These are phyloP conservation scores for Globisporangium mamillatum DNA, from an alignment of 352 stramenopile genomes.

Conservation along the genomic window DNA sequence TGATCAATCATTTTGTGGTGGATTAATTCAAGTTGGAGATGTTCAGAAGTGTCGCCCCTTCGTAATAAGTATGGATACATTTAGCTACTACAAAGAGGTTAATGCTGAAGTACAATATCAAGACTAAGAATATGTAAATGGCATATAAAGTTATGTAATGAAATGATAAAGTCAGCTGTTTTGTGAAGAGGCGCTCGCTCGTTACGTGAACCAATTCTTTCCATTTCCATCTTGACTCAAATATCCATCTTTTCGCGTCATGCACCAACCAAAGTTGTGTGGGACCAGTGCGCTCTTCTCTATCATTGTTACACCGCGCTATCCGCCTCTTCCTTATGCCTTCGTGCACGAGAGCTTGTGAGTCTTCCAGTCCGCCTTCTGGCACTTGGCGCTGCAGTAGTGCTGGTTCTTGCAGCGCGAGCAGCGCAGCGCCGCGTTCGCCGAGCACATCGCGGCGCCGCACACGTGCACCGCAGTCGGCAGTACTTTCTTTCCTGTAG, in stretches of 20 bases:
- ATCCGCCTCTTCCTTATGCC: conserved; percentile 1
- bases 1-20: neutral
- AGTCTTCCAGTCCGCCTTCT: conserved; percentile 81
- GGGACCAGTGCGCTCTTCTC: neutral
- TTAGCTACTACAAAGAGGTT: neutral
- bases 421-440: conserved; percentile 69
- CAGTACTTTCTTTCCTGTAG: conserved; percentile 26
- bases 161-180: neutral
- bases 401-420: conserved; percentile 82
- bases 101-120: neutral
- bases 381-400: conserved; percentile 82
- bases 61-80: neutral
- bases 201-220: neutral
- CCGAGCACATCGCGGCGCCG: conserved; percentile 63
- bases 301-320: conserved; percentile 1
- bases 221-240: neutral
- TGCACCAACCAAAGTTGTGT: neutral
- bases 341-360: conserved; percentile 69
- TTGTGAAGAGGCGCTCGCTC: neutral
- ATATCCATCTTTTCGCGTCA: neutral
- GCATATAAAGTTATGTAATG: neutral
- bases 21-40: neutral
- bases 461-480: conserved; percentile 49
- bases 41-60: neutral
- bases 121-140: neutral